Conservation (phyloP, 202 grass and related monocot species). For the Thinopyrum obtusiflorum region DNA sequence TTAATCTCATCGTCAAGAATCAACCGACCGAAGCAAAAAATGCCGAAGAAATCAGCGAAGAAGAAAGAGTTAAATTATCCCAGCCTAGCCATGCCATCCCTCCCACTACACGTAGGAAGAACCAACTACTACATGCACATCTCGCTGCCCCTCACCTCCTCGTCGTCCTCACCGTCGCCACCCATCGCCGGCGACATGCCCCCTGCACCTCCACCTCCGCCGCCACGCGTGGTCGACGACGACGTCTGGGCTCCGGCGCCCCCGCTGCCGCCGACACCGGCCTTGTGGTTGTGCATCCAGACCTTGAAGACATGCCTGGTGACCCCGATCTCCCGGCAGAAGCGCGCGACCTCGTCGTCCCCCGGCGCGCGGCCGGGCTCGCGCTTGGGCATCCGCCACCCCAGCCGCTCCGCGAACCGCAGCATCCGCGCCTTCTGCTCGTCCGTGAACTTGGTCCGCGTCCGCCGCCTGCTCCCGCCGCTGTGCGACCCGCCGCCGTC, state of each 20-base stretch:
- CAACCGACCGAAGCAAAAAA: constrained; percentile 27
- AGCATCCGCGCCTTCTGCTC: constrained; percentile 81
- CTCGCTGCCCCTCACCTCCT: constrained; percentile 48
- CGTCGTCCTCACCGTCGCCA: constrained; percentile 41
- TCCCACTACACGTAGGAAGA: neutral
- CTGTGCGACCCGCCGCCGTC: constrained; percentile 33
- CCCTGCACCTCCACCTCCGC: neutral
- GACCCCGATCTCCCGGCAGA: constrained; percentile 87
- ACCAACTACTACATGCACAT: constrained; percentile 51
- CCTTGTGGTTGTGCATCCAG: constrained; percentile 99
- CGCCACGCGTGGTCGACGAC: constrained; percentile 51
- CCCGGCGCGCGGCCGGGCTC: constrained; percentile 49
- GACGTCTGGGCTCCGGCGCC: constrained; percentile 44
- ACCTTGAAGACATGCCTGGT: constrained; percentile 88
- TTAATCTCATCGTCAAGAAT: constrained; percentile 34
- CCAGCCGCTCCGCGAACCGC: constrained; percentile 69
- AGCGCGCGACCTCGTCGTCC: constrained; percentile 74
- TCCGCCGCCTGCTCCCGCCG: constrained; percentile 46
- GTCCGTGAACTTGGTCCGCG: constrained; percentile 80
- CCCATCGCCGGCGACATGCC: constrained; percentile 38
- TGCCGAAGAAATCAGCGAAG: constrained; percentile 21
- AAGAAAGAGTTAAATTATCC: constrained; percentile 29
- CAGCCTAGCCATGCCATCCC: neutral
- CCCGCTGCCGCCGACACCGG: constrained; percentile 24
- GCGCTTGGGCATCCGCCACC: constrained; percentile 86